These are phyloP conservation scores for Albifimbria verrucaria DNA, from an alignment of 2,329 filamentous ascomycete genomes.

Conservation along the genomic window DNA sequence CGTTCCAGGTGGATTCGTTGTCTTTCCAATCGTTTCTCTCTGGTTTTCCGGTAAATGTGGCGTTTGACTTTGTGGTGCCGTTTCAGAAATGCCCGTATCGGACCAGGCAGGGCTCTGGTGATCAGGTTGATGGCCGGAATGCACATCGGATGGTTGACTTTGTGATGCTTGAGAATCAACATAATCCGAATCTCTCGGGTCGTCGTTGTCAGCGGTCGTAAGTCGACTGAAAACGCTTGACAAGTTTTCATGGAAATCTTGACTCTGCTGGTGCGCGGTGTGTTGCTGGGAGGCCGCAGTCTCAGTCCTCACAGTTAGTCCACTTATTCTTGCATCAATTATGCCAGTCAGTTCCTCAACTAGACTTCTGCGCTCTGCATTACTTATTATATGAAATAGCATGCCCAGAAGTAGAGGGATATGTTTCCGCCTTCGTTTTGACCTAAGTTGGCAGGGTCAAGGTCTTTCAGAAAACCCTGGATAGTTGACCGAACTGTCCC, in stretches of 20 bases:
- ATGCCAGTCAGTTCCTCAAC: slow-evolving; percentile 1
- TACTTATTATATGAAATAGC: slow-evolving; percentile 7
- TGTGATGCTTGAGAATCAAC: not conserved
- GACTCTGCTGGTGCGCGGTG: not conserved
- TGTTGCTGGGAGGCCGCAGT: not conserved
- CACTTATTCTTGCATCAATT: slow-evolving; percentile 2
- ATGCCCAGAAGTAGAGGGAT: slow-evolving; percentile 9
- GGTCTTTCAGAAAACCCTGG: slow-evolving; percentile 5
- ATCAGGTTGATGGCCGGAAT: too few relatives aligned
- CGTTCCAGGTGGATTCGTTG: too few relatives aligned
- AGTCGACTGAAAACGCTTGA: not conserved
- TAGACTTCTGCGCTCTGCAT: not conserved
- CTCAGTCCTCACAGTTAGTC: not conserved
- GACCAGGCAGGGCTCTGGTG: too few relatives aligned
- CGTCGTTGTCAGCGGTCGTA: slow-evolving; percentile 3
- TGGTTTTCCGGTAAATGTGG: too few relatives aligned
- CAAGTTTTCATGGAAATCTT: not conserved
- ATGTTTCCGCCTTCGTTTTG: slow-evolving; percentile 1
- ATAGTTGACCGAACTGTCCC: not conserved
- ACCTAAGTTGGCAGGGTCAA: slow-evolving; percentile 1
- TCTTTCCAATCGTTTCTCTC: too few relatives aligned
- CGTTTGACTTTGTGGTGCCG: too few relatives aligned
- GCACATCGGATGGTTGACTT: not conserved
- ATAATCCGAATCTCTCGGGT: slow-evolving; percentile 6
- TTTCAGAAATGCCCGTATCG: too few relatives aligned